phyloP scores from a whole-genome alignment of 2,329 filamentous ascomycete species.

The Aspergillus sp. region DNA sequence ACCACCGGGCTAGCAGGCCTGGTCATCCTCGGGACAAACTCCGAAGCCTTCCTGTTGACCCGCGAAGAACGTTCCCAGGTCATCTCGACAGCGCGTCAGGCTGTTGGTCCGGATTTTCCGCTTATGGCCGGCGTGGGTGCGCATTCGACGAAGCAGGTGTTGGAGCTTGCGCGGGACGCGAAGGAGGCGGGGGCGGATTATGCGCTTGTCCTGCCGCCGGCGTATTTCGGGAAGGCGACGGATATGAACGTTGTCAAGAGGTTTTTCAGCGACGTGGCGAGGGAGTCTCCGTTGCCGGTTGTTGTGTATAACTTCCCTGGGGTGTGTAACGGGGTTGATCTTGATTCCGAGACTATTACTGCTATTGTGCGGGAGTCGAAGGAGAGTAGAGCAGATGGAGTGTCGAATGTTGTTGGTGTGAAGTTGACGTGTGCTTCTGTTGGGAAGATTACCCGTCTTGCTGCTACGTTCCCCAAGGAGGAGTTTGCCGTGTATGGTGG shows the following conservation, averaged over 20 bases:
- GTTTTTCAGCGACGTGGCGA: slow-evolving; percentile 55
- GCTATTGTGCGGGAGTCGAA: slow-evolving; percentile 43
- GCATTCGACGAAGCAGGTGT: slow-evolving; percentile 58
- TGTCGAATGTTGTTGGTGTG: slow-evolving; percentile 52
- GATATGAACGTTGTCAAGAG: slow-evolving; percentile 50
- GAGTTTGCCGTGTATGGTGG: slow-evolving; percentile 62
- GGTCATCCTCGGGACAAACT: slow-evolving; percentile 51
- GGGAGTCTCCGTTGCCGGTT: slow-evolving; percentile 49
- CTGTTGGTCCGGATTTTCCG: slow-evolving; percentile 49
- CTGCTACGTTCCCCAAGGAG: slow-evolving; percentile 45
- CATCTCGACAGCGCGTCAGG: slow-evolving; percentile 49
- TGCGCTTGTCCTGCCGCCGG: slow-evolving; percentile 55
- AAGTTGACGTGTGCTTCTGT: slow-evolving; percentile 59
- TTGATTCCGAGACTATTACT: slow-evolving; percentile 58
- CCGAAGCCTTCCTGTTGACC: slow-evolving; percentile 52
- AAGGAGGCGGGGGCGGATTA: slow-evolving; percentile 56
- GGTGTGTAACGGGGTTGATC: slow-evolving; percentile 61
- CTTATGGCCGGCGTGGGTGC: slow-evolving; percentile 59
- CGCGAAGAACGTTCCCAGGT: slow-evolving; percentile 54
- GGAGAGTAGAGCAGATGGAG: slow-evolving; percentile 6
- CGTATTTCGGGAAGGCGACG: slow-evolving; percentile 60
- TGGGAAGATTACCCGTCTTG: slow-evolving; percentile 54
- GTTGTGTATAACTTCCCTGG: slow-evolving; percentile 64
- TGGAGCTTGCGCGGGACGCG: slow-evolving; percentile 55
- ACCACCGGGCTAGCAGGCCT: slow-evolving; percentile 46